Evolutionary conservation across 2,329 filamentous ascomycete species (phyloP), one percentile per base, ranked within the genome.

Genomic region (Aspergillus carbonarius): DNA sequence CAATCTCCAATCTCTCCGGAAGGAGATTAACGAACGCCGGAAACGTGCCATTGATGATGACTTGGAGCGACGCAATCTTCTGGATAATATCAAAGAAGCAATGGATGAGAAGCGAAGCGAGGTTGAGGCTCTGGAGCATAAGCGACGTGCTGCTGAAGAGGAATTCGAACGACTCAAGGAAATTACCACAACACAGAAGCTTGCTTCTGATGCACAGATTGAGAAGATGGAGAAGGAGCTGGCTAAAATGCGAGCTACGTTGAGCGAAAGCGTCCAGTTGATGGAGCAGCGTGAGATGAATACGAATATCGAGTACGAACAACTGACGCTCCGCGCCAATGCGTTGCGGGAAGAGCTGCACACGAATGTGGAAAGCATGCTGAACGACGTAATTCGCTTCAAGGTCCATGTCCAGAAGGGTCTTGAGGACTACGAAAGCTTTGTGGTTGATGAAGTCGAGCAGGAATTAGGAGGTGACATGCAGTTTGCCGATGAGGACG

Each of bases 141-240:
- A 90, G 44, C 90, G 96, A 47, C 86, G 91, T 34, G 91, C 91
- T 17, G 93, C 93, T 0, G 90, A 96, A 73, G 91, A 96, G 70
- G 93, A 97, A 72, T 96, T 96, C 72, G 92, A 97, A 70, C 92
- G 91, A 77, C 93, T 92, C 18, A 93, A 93, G 71, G 95, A 97
- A 81, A 85, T 86, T 59, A 93, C 90, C 7, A 90, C 85, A 47
- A 91, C 92, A 17, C 92, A 96, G 73, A 96, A 96, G 78, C 85
- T 93, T 72, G 89, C 88, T 7, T 91, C 88, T 2, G 95, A 98
- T 72, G 87, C 93, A 8, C 93, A 98, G 74, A 96, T 99, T 68
- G 95, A 99, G 77, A 95, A 95, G 81, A 96, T 97, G 89, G 95
- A 99, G 78, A 97, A 96, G 76, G 93, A 99, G 74, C 81, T 99